phyloP scores from a whole-genome alignment of 768 basidiomycete genomes.

The Steccherinum ochraceum region DNA sequence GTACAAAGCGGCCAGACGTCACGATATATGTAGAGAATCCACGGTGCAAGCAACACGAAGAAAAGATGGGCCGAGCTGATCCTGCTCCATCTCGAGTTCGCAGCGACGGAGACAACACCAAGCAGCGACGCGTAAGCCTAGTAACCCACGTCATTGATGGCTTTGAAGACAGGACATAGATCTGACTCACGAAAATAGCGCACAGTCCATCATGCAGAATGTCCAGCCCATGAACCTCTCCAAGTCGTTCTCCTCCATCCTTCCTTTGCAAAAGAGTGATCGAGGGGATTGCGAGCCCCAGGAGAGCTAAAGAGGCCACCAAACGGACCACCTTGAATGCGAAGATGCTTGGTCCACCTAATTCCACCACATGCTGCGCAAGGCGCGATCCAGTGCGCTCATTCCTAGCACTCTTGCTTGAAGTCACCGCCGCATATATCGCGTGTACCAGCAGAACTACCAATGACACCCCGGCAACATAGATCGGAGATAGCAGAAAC shows the following conservation, averaged over 20 bases:
- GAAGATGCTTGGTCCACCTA: background rate
- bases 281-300: background rate
- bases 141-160: too few relatives aligned
- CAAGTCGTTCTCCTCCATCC: background rate
- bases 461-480: background rate
- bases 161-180: background rate
- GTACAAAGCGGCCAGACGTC: constrained; percentile 31
- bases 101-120: constrained; percentile 22
- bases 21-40: constrained; percentile 23
- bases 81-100: constrained; percentile 16
- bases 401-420: background rate
- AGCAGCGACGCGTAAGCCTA: constrained; percentile 26
- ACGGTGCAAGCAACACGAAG: background rate
- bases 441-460: background rate
- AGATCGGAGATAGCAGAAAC: background rate
- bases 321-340: background rate
- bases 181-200: background rate
- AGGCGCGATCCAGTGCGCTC: background rate
- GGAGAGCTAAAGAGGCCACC: background rate
- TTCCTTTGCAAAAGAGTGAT: background rate
- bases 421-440: background rate
- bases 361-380: background rate
- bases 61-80: constrained; percentile 16
- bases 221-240: too few relatives aligned
- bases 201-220: background rate